Evolutionary conservation across 495 filamentous ascomycete species (phyloP).

Genomic region (Penicillium macrosclerotiorum): DNA sequence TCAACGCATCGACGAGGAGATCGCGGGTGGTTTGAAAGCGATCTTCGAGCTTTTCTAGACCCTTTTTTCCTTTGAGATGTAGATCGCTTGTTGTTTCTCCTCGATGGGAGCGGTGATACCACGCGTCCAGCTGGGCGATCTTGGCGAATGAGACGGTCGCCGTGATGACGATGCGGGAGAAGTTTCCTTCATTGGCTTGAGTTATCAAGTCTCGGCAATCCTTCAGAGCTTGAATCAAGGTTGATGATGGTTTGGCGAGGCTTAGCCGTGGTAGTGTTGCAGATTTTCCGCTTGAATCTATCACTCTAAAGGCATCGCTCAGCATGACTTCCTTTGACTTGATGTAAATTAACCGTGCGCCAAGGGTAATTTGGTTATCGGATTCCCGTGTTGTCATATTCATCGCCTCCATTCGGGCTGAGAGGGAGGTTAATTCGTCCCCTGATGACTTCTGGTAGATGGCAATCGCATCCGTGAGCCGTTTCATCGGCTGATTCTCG

Average conservation of each 20-base stretch:
- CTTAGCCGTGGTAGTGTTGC: neutral
- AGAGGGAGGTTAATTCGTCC: neutral
- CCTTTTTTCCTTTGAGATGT: neutral
- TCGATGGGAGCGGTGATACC: slow-evolving; percentile 7
- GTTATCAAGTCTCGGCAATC: slow-evolving; percentile 9
- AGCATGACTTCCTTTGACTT: neutral
- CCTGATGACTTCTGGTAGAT: neutral
- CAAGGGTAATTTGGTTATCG: slow-evolving; percentile 9
- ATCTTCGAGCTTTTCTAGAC: neutral
- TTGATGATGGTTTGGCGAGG: neutral
- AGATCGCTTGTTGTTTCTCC: neutral
- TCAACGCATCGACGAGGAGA: neutral
- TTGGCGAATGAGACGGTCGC: slow-evolving; percentile 10
- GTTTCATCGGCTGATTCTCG: slow-evolving; percentile 12
- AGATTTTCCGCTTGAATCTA: neutral
- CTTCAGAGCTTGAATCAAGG: neutral
- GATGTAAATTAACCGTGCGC: slow-evolving; percentile 6
- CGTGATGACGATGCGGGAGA: slow-evolving; percentile 11
- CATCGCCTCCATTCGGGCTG: neutral
- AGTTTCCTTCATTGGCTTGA: slow-evolving; percentile 1
- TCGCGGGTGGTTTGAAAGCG: neutral
- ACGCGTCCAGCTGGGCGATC: slow-evolving; percentile 4
- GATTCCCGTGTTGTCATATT: slow-evolving; percentile 1
- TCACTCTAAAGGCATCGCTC: neutral
- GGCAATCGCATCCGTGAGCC: slow-evolving; percentile 11